phyloP scores from a whole-genome alignment of 2,329 filamentous ascomycete species.

The Moelleriella libera region DNA sequence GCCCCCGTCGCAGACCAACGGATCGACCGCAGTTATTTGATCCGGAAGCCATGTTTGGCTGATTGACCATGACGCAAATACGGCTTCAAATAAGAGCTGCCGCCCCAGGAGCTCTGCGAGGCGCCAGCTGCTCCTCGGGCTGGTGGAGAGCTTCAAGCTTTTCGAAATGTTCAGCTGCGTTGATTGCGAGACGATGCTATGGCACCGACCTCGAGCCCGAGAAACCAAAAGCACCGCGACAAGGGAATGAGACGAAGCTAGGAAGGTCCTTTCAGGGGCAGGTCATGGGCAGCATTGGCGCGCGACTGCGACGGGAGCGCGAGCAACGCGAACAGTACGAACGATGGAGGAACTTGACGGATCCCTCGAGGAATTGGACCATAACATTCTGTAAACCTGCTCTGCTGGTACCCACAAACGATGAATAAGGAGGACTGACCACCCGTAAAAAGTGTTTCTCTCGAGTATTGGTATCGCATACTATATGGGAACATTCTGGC shows the following conservation, averaged over 20 bases:
- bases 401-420: too few relatives aligned
- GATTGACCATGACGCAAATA: background rate
- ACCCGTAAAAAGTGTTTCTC: constrained; percentile 29
- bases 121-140: background rate
- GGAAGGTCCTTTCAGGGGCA: constrained; percentile 40
- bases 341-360: constrained; percentile 23
- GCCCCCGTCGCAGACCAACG: too few relatives aligned
- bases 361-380: constrained; percentile 32
- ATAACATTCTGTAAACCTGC: constrained; percentile 33
- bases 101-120: background rate
- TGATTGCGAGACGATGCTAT: constrained; percentile 10
- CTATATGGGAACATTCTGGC: constrained; percentile 42
- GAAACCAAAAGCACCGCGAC: constrained; percentile 14
- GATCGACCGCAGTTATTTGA: background rate
- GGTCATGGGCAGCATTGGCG: constrained; percentile 42
- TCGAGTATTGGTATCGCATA: constrained; percentile 38
- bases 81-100: background rate
- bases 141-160: background rate
- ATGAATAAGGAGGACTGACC: background rate
- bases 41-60: background rate
- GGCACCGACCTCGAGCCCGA: constrained; percentile 22
- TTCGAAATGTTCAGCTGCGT: background rate
- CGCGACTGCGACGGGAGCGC: constrained; percentile 38
- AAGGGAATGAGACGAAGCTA: constrained; percentile 22
- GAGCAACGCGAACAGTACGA: constrained; percentile 37